These are phyloP conservation scores for Boletus vinaceobasis DNA, from an alignment of 768 basidiomycete genomes.

Conservation along the genomic window DNA sequence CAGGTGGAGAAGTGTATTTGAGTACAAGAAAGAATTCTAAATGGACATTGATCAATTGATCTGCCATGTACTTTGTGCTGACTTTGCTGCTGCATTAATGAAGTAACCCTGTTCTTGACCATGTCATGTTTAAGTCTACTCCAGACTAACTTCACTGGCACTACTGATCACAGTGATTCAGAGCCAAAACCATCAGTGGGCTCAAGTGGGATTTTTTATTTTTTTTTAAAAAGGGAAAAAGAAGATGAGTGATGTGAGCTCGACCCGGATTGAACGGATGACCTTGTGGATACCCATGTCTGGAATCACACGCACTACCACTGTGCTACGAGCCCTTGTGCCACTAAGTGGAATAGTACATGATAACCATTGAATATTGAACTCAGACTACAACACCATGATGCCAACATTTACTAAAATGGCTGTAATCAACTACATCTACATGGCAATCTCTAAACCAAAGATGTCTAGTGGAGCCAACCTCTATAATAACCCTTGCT, in stretches of 20 bases:
- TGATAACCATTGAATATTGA: too few species aligned
- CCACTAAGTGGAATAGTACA: neutral
- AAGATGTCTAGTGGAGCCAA: neutral
- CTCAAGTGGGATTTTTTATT: too few species aligned
- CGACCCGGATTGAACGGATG: constrained; percentile 45
- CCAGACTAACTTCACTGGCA: neutral
- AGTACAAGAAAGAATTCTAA: constrained; percentile 61
- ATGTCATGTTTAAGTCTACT: neutral
- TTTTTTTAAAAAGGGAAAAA: neutral
- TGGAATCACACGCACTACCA: constrained; percentile 37
- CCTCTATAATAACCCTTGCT: constrained; percentile 11
- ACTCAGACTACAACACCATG: neutral
- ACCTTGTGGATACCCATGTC: constrained; percentile 35
- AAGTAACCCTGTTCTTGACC: neutral
- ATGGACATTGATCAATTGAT: constrained; percentile 44
- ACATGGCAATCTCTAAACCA: neutral
- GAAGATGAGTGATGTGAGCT: constrained; percentile 22
- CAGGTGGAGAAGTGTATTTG: constrained; percentile 68
- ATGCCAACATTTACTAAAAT: too few species aligned
- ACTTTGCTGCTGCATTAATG: neutral
- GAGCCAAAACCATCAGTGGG: neutral
- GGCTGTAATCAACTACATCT: too few species aligned
- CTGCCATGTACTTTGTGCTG: neutral
- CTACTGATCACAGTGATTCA: neutral
- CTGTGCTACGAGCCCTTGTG: constrained; percentile 25